Conservation (phyloP, 306 rosid species). For the Glycine tomentella region DNA sequence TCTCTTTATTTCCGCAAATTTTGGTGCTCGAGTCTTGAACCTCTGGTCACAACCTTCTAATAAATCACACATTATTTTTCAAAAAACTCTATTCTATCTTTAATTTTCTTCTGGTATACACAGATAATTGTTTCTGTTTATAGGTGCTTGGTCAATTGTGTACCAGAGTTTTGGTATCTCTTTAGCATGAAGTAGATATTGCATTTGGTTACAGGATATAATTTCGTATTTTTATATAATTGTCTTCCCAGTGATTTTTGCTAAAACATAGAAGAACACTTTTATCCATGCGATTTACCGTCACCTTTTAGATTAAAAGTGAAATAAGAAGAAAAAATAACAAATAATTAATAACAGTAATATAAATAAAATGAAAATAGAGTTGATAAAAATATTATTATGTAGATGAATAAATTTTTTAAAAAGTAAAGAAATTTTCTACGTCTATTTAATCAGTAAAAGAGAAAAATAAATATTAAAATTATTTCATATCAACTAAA, state of each 20-base stretch:
- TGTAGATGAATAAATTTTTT: background rate
- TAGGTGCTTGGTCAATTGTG: conserved; percentile 41
- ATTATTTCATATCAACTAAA: no score
- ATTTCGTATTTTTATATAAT: background rate
- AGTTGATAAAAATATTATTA: background rate
- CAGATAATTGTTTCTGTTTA: conserved; percentile 40
- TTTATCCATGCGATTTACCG: no score
- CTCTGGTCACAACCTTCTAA: background rate
- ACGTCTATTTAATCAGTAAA: no score
- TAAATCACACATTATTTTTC: background rate
- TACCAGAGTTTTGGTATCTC: conserved; percentile 42
- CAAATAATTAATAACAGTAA: no score
- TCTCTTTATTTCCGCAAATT: conserved; percentile 32
- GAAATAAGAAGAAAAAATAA: background rate
- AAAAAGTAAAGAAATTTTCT: no score
- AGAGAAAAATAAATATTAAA: no score
- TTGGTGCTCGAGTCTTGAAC: conserved; percentile 7
- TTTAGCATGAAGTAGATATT: background rate
- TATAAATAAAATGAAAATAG: background rate
- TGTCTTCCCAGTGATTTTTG: background rate
- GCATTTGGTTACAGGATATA: background rate
- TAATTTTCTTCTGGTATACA: conserved; percentile 32
- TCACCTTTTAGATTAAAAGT: no score
- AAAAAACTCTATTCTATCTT: no score
- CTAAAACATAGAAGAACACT: no score